phyloP scores from a whole-genome alignment of 164 flowering plant genomes.

The Saururus chinensis region DNA sequence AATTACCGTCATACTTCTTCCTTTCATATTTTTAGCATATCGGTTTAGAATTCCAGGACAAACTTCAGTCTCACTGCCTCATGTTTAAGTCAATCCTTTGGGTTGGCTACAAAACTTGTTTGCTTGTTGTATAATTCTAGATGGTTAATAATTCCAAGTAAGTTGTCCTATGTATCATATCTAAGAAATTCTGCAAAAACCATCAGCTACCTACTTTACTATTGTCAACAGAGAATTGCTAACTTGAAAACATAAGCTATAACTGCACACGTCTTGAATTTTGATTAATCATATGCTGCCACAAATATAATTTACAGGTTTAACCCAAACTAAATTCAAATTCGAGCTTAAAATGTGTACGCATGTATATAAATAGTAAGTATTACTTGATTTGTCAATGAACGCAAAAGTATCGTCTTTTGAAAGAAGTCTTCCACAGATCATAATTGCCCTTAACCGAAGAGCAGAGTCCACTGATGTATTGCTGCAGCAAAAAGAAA shows the following conservation, averaged over 20 bases:
- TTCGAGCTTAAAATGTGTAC: background rate
- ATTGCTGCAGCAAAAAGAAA: slow-evolving; percentile 27
- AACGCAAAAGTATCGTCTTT: slow-evolving; percentile 33
- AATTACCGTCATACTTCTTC: background rate
- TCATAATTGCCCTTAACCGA: slow-evolving; percentile 80
- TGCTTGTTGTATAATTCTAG: no score
- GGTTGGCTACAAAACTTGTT: no score
- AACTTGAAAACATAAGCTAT: no score
- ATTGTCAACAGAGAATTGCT: no score
- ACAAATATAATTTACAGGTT: no score
- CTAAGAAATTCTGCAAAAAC: no score
- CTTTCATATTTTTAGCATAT: background rate
- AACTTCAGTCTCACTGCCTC: background rate
- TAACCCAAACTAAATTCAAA: background rate
- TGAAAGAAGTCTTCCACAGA: slow-evolving; percentile 76
- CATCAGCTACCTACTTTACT: no score
- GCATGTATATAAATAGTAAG: background rate
- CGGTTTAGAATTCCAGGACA: background rate
- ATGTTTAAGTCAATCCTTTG: no score
- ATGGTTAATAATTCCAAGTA: no score
- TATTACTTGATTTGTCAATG: slow-evolving; percentile 49
- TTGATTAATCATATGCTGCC: no score
- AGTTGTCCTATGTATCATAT: no score
- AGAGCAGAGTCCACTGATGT: slow-evolving; percentile 44
- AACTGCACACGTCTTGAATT: no score